phyloP scores from a whole-genome alignment of 805 yeast genomes.

The Torulaspora franciscae region DNA sequence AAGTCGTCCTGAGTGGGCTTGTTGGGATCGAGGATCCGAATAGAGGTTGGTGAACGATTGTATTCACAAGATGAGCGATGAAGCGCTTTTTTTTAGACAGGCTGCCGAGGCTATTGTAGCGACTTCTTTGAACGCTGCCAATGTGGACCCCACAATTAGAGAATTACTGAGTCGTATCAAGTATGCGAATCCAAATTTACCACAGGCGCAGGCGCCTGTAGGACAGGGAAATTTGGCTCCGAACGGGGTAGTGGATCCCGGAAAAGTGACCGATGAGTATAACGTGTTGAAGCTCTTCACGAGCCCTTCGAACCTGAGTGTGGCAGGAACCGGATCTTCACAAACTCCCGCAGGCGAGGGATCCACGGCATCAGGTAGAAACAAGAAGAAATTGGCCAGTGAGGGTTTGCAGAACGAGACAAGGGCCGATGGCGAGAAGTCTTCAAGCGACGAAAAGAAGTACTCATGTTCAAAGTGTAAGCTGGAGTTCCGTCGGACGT shows the following conservation, averaged over 20 bases:
- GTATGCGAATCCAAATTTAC: conserved; percentile 15
- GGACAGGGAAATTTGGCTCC: not conserved
- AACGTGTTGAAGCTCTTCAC: conserved; percentile 3
- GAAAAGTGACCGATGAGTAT: not conserved
- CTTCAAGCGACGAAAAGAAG: conserved; percentile 25
- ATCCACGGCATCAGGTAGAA: not conserved
- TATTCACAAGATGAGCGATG: conserved; percentile 23
- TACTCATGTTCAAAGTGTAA: conserved; percentile 58
- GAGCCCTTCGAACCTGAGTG: conserved; percentile 3
- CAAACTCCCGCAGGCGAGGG: not conserved
- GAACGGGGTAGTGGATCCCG: not conserved
- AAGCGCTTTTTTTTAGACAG: conserved; percentile 27
- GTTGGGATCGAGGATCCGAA: not conserved
- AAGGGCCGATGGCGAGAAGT: not conserved
- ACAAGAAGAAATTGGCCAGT: not conserved
- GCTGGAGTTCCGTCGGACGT: conserved; percentile 59
- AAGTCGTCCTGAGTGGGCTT: too few species aligned
- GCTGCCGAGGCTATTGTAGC: conserved; percentile 35
- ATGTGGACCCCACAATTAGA: conserved; percentile 30
- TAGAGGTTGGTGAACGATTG: not conserved
- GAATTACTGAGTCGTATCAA: conserved; percentile 30
- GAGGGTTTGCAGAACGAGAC: conserved; percentile 1
- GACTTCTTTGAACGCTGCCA: conserved; percentile 26
- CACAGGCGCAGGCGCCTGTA: conserved; percentile 4
- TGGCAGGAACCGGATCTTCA: not conserved